A percentile compares a stretch with the other conserved stretches of the same genome.
Evolutionary conservation across 768 basidiomycete species (phyloP).

Genomic region (Coprinopsis cinerea): DNA sequence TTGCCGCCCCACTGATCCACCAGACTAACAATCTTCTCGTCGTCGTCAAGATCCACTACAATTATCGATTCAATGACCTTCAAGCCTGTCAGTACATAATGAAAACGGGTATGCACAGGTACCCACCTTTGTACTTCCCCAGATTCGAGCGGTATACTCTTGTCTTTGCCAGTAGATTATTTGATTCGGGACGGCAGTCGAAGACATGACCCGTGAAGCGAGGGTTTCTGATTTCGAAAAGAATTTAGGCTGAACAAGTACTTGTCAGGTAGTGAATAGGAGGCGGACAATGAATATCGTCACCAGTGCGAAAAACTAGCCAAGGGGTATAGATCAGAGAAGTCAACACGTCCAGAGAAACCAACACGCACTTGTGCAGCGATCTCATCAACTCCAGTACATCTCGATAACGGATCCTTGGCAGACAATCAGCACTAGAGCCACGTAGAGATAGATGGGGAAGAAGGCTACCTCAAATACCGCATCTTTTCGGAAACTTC

Average conservation of each 20-base stretch:
- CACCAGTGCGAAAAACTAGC: slow-evolving; percentile 14
- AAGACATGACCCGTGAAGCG: slow-evolving; percentile 51
- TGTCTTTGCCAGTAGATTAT: slow-evolving; percentile 56
- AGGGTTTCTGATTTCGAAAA: slow-evolving; percentile 46
- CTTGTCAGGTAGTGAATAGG: slow-evolving; percentile 7
- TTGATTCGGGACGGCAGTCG: slow-evolving; percentile 52
- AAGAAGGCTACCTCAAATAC: slow-evolving; percentile 41
- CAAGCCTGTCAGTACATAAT: neutral
- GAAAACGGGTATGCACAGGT: neutral
- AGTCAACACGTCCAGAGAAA: neutral
- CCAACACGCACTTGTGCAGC: slow-evolving; percentile 42
- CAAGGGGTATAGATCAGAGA: too few relatives aligned
- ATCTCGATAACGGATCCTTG: slow-evolving; percentile 46
- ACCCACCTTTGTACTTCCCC: slow-evolving; percentile 47
- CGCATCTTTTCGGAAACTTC: slow-evolving; percentile 49
- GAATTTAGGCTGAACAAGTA: slow-evolving; percentile 46
- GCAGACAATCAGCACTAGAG: too few relatives aligned
- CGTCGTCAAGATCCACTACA: slow-evolving; percentile 57
- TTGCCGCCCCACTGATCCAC: slow-evolving; percentile 59
- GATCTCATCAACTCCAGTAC: slow-evolving; percentile 45
- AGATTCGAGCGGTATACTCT: slow-evolving; percentile 50
- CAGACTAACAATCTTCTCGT: slow-evolving; percentile 53
- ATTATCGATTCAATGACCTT: slow-evolving; percentile 58
- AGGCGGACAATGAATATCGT: neutral
- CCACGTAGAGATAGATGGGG: too few relatives aligned